These are phyloP conservation scores for Strigomonas culicis DNA, from an alignment of 208 protist species.

Conservation along the genomic window DNA sequence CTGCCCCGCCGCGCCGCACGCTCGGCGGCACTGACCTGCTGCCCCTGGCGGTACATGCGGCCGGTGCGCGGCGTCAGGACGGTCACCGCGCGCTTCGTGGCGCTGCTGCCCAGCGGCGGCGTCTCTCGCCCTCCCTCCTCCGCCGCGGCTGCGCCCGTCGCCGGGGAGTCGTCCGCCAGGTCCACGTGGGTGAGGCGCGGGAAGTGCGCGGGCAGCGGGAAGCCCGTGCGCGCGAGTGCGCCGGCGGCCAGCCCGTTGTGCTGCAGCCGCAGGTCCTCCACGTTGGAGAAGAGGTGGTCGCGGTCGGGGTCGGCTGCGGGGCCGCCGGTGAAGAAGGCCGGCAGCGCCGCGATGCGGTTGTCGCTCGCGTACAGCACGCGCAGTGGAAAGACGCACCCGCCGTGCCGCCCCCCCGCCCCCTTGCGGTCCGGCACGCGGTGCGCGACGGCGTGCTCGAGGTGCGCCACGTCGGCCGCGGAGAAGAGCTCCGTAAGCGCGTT, in stretches of 20 bases:
- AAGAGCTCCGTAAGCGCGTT: conserved; percentile 27
- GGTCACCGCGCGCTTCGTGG: neutral
- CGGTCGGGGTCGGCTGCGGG: no score
- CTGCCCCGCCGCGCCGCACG: no score
- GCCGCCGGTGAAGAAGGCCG: neutral
- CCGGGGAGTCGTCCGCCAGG: neutral
- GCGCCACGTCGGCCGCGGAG: neutral
- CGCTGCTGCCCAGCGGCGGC: neutral
- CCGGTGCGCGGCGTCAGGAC: neutral
- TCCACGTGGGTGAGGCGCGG: neutral
- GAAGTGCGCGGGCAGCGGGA: neutral
- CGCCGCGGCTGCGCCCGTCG: no score
- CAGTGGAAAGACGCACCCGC: conserved; percentile 12
- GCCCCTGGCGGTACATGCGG: neutral
- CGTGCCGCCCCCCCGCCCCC: neutral
- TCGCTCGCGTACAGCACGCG: conserved; percentile 42
- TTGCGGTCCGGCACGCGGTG: neutral
- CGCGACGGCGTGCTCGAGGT: neutral
- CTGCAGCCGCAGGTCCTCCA: neutral
- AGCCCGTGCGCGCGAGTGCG: neutral
- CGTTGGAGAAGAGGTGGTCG: neutral
- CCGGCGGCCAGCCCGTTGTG: neutral
- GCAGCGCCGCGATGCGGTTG: conserved; percentile 26
- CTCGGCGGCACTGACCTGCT: no score
- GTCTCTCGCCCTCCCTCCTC: neutral